These are phyloP conservation scores for Backusella australiensis DNA, from an alignment of 192 early-diverging fungal genomes.

Conservation along the genomic window DNA sequence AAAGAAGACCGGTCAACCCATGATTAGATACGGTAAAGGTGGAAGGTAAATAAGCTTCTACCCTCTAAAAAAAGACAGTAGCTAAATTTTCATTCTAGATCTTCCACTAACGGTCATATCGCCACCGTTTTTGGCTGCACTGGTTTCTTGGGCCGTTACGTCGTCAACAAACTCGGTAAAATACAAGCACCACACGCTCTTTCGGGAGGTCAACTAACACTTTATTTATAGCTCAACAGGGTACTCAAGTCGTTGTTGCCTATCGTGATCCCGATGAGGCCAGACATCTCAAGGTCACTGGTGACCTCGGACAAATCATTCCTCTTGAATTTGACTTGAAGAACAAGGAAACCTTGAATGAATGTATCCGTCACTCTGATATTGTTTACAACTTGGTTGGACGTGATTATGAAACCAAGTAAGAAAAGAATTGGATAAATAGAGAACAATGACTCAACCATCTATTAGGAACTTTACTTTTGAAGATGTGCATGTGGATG, in stretches of 20 bases:
- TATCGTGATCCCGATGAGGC: slow-evolving; percentile 85
- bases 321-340: slow-evolving; percentile 88
- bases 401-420: slow-evolving; percentile 88
- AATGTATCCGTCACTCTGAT: slow-evolving; percentile 90
- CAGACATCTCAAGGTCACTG: slow-evolving; percentile 88
- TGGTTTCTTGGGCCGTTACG: slow-evolving; percentile 93
- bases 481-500: slow-evolving; percentile 82
- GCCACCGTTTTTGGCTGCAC: slow-evolving; percentile 96
- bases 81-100: slow-evolving; percentile 36
- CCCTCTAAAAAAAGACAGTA: too few species aligned
- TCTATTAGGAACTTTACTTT: slow-evolving; percentile 81
- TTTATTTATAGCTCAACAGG: slow-evolving; percentile 62
- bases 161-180: slow-evolving; percentile 85
- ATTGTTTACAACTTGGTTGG: slow-evolving; percentile 95
- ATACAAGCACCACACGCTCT: neutral
- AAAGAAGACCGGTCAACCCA: slow-evolving; percentile 52
- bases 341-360: slow-evolving; percentile 80
- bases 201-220: neutral
- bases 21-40: slow-evolving; percentile 61
- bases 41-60: slow-evolving; percentile 47
- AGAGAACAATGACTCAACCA: neutral
- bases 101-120: slow-evolving; percentile 80
- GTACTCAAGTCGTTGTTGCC: slow-evolving; percentile 88
- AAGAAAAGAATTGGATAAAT: neutral
- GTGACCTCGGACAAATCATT: slow-evolving; percentile 93